A percentile compares a stretch with the other conserved stretches of the same genome.
These are phyloP conservation scores for Juncus inflexus DNA, from an alignment of 176 grass and related monocot genomes.

Conservation along the genomic window DNA sequence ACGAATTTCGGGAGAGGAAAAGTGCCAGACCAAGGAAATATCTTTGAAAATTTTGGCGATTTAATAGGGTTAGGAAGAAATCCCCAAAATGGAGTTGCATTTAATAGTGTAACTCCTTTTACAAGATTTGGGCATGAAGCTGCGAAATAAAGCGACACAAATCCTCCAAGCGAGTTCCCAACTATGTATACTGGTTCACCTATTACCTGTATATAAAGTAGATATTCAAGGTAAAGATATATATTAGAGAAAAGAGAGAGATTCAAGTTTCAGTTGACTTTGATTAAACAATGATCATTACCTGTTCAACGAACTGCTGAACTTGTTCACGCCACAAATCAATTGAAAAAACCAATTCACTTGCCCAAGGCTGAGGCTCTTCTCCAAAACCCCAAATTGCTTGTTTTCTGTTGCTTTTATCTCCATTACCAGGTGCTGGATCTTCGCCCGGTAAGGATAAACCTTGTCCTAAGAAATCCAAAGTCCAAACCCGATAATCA, in stretches of 20 bases:
- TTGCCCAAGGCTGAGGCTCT: constrained; percentile 75
- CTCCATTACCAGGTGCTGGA: constrained; percentile 47
- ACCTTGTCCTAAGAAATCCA: constrained; percentile 95
- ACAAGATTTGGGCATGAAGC: constrained; percentile 70
- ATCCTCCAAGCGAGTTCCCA: constrained; percentile 95
- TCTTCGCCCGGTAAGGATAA: constrained; percentile 81
- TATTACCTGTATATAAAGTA: constrained; percentile 54
- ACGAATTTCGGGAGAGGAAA: constrained; percentile 81
- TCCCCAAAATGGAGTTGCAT: constrained; percentile 96
- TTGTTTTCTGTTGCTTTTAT: constrained; percentile 1
- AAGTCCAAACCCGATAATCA: constrained; percentile 83
- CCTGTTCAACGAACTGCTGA: constrained; percentile 84
- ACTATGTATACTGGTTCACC: constrained; percentile 92
- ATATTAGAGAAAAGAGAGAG: not conserved
- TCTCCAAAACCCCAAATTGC: constrained; percentile 82
- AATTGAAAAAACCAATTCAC: constrained; percentile 64
- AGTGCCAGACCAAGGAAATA: constrained; percentile 85
- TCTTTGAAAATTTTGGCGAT: constrained; percentile 72
- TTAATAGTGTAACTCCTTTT: constrained; percentile 89
- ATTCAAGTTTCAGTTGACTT: constrained; percentile 9
- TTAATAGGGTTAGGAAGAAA: constrained; percentile 83
- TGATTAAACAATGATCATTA: constrained; percentile 22
- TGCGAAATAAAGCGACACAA: constrained; percentile 70
- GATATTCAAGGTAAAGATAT: constrained; percentile 11
- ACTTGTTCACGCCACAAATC: constrained; percentile 90